These are phyloP conservation scores for Eucalyptus curtisii DNA, from an alignment of 345 rosid species.

Conservation along the genomic window DNA sequence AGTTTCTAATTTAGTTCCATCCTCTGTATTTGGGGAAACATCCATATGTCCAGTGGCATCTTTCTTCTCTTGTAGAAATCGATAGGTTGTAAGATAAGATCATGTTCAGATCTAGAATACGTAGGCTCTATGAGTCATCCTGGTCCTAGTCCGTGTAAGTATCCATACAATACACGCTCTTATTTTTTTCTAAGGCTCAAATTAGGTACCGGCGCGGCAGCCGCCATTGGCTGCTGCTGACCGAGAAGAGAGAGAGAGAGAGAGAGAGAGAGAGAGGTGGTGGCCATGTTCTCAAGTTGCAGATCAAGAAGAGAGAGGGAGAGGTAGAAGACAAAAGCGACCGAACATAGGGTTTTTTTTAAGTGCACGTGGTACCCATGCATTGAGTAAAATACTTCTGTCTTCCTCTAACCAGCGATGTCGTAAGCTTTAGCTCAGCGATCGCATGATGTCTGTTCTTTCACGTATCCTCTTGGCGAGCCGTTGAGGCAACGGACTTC, in stretches of 20 bases:
- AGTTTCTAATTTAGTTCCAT: neutral
- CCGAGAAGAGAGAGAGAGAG: neutral
- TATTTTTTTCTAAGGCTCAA: neutral
- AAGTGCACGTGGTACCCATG: neutral
- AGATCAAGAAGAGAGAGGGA: neutral
- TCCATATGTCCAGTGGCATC: neutral
- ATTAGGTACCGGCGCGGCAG: neutral
- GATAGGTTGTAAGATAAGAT: neutral
- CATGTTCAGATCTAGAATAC: neutral
- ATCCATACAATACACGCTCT: neutral
- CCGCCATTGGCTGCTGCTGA: neutral
- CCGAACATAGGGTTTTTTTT: neutral
- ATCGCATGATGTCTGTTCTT: neutral
- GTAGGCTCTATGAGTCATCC: neutral
- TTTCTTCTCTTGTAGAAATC: neutral
- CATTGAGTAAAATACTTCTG: neutral
- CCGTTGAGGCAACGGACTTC: neutral
- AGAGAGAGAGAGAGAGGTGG: neutral
- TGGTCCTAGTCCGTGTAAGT: neutral
- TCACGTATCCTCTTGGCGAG: neutral
- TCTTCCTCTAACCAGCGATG: neutral
- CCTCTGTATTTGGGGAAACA: neutral
- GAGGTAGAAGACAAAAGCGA: neutral
- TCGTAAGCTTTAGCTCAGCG: neutral
- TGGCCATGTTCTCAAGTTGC: neutral